A percentile compares a stretch with the other conserved stretches of the same genome.
These are phyloP conservation scores for Malbranchea cinnamomea DNA, from an alignment of 2,329 filamentous ascomycete genomes.

Conservation along the genomic window DNA sequence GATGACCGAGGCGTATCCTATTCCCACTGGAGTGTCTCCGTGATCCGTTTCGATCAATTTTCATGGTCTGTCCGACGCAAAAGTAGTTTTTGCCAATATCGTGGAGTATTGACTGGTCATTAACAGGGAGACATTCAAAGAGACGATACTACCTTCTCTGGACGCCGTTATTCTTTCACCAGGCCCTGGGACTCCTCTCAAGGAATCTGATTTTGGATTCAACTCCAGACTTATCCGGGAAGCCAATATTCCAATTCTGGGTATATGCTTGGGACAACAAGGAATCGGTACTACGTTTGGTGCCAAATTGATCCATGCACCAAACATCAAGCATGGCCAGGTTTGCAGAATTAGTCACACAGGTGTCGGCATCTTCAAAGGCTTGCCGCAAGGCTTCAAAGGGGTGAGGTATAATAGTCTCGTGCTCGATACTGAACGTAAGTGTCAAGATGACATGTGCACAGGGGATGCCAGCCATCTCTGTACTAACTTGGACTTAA, in stretches of 20 bases:
- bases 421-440: conserved; percentile 7
- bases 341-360: conserved; percentile 51
- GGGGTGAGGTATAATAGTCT: conserved; percentile 10
- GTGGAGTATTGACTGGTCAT: neutral
- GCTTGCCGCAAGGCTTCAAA: conserved; percentile 25
- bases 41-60: conserved; percentile 10
- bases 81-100: conserved; percentile 1
- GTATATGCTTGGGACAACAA: conserved; percentile 82
- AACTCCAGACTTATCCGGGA: conserved; percentile 62
- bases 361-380: conserved; percentile 49
- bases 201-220: conserved; percentile 62
- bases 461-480: too few relatives aligned
- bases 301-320: conserved; percentile 48
- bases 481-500: conserved; percentile 1
- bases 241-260: conserved; percentile 59
- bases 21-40: conserved; percentile 8
- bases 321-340: conserved; percentile 69
- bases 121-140: conserved; percentile 22
- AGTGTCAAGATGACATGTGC: neutral
- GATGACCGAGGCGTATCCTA: conserved; percentile 1
- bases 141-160: conserved; percentile 43
- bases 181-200: conserved; percentile 67
- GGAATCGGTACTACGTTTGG: conserved; percentile 58
- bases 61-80: conserved; percentile 7
- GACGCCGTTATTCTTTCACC: conserved; percentile 83